Conservation (phyloP, 2,329 filamentous ascomycete genomes). For the Exophiala calicioides region DNA sequence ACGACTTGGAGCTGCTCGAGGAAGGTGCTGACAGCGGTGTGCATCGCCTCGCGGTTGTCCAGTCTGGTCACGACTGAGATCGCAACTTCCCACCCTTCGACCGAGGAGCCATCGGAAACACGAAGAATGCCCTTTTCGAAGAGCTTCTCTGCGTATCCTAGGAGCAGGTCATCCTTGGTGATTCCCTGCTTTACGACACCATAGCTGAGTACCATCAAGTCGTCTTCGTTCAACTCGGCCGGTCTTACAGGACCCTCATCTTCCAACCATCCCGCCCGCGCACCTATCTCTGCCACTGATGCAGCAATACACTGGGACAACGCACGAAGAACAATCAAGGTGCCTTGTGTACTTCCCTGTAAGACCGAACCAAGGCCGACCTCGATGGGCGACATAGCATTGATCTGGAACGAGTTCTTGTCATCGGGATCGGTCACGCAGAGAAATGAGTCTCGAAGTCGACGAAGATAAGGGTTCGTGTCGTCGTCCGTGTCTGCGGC, state of each 20-base stretch:
- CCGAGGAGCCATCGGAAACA: constrained; percentile 39
- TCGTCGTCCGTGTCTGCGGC: constrained; percentile 32
- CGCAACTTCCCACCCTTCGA: constrained; percentile 86
- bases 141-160: constrained; percentile 71
- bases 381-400: constrained; percentile 73
- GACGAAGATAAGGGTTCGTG: constrained; percentile 70
- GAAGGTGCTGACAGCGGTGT: constrained; percentile 72
- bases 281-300: constrained; percentile 79
- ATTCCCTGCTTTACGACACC: constrained; percentile 63
- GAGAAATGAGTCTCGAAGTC: constrained; percentile 70
- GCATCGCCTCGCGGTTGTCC: constrained; percentile 69
- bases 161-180: constrained; percentile 76
- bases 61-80: constrained; percentile 80
- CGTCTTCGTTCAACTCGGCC: constrained; percentile 75
- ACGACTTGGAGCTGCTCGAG: constrained; percentile 72
- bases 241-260: constrained; percentile 28
- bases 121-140: constrained; percentile 39
- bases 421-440: constrained; percentile 65
- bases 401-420: constrained; percentile 65
- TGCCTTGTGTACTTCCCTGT: constrained; percentile 76
- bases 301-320: constrained; percentile 81
- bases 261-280: constrained; percentile 80
- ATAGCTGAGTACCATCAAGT: constrained; percentile 79
- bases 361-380: constrained; percentile 79
- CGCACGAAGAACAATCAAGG: constrained; percentile 70